Evolutionary conservation across 345 rosid genomes (phyloP).

Genomic region (Lagerstroemia speciosa): DNA sequence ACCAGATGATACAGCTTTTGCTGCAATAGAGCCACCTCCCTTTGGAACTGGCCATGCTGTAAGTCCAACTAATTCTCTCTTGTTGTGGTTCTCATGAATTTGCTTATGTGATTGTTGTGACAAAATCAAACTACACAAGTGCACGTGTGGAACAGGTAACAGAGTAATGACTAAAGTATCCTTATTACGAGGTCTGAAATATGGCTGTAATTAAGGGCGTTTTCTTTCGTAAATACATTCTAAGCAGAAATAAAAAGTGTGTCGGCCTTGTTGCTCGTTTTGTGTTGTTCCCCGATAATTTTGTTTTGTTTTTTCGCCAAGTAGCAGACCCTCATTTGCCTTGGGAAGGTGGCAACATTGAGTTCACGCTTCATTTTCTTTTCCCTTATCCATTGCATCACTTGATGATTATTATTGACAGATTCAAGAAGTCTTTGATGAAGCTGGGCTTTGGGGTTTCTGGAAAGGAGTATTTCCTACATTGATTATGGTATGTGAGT

Average conservation of each 20-base stretch:
- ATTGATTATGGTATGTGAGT: constrained; percentile 75
- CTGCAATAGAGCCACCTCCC: constrained; percentile 50
- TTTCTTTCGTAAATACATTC: no score
- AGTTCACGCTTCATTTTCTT: constrained; percentile 1
- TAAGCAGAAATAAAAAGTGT: neutral
- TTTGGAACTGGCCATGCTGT: constrained; percentile 69
- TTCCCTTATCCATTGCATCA: constrained; percentile 7
- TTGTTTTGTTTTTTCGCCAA: no score
- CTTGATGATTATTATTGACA: constrained; percentile 21
- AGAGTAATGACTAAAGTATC: no score
- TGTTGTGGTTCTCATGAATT: neutral
- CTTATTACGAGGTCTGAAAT: no score
- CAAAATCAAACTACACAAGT: no score
- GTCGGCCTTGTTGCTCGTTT: no score
- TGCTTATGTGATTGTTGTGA: no score
- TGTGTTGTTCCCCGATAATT: no score
- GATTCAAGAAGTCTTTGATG: constrained; percentile 78
- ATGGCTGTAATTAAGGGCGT: no score
- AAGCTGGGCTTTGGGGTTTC: constrained; percentile 83
- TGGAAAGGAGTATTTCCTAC: constrained; percentile 97
- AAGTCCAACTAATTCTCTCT: constrained; percentile 17
- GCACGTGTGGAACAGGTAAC: no score
- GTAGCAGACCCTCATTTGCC: no score
- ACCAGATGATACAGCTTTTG: constrained; percentile 30
- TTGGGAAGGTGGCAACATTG: neutral